These are phyloP conservation scores for Meyerozyma athensensis DNA, from an alignment of 1,139 yeast genomes.

Conservation along the genomic window DNA sequence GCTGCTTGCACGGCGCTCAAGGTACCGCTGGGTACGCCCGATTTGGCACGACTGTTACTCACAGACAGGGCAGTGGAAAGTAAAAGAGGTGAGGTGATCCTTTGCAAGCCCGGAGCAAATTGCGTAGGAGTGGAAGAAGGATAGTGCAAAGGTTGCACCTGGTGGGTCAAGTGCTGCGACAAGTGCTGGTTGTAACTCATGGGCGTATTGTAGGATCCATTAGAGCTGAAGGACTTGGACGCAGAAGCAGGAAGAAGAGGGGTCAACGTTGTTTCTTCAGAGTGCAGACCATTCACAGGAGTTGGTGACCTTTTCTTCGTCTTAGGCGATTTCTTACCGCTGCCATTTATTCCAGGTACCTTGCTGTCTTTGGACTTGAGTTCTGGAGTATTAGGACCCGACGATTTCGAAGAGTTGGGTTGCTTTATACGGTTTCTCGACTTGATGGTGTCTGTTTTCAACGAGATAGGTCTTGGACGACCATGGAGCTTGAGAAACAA, in stretches of 20 bases:
- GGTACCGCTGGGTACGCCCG: conserved; percentile 10
- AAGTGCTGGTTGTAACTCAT: conserved; percentile 23
- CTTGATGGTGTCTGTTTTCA: conserved; percentile 89
- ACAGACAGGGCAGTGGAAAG: conserved; percentile 43
- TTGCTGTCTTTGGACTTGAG: conserved; percentile 35
- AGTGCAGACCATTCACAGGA: conserved; percentile 7
- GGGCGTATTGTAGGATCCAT: conserved; percentile 6
- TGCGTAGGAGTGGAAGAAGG: conserved; percentile 69
- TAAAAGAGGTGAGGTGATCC: conserved; percentile 61
- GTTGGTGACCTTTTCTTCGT: conserved; percentile 18
- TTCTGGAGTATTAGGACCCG: conserved; percentile 44
- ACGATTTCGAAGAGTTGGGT: conserved; percentile 24
- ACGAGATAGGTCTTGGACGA: conserved; percentile 82
- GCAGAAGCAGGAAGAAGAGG: conserved; percentile 28
- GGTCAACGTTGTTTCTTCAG: conserved; percentile 14
- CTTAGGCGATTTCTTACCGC: conserved; percentile 31
- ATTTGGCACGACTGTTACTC: conserved; percentile 30
- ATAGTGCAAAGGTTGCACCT: conserved; percentile 56
- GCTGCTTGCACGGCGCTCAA: conserved; percentile 42
- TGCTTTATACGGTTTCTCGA: conserved; percentile 78
- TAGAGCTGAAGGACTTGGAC: background rate
- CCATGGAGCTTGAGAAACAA: conserved; percentile 87
- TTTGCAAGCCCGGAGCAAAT: conserved; percentile 59
- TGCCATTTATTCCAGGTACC: conserved; percentile 6
- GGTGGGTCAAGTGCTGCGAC: conserved; percentile 23